Evolutionary conservation across 192 early-diverging fungal genomes (phyloP).

Genomic region (Neocallimastix lanati): DNA sequence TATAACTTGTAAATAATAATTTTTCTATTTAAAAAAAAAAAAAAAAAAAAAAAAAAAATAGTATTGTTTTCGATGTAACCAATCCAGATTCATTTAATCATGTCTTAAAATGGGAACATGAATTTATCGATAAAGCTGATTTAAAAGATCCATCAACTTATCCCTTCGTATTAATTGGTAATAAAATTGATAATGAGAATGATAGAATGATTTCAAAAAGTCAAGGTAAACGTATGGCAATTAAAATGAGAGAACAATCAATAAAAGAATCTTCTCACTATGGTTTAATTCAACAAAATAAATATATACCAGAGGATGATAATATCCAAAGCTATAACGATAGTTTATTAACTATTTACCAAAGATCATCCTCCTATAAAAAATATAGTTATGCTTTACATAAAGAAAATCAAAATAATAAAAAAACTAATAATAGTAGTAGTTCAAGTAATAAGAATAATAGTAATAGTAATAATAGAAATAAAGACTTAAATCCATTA

Average conservation of each 20-base stretch:
- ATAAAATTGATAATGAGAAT: slow-evolving; percentile 13
- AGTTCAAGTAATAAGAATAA: no score
- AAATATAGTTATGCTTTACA: not conserved
- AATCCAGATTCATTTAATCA: slow-evolving; percentile 8
- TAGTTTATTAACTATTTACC: not conserved
- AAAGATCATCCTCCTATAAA: not conserved
- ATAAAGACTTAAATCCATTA: no score
- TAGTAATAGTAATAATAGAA: no score
- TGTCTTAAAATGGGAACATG: slow-evolving; percentile 12
- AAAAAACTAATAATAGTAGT: no score
- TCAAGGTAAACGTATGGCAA: slow-evolving; percentile 10
- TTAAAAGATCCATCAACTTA: slow-evolving; percentile 15
- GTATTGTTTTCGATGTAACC: slow-evolving; percentile 24
- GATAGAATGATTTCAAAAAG: slow-evolving; percentile 7
- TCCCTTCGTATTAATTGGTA: slow-evolving; percentile 22
- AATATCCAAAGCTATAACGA: not conserved
- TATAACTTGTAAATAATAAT: no score
- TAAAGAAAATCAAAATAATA: not conserved
- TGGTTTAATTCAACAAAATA: not conserved
- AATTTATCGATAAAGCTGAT: slow-evolving; percentile 16
- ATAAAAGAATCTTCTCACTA: not conserved
- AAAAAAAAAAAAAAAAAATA: no score
- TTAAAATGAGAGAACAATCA: slow-evolving; percentile 2
- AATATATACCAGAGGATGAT: slow-evolving; percentile 2
- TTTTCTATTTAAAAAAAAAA: no score